Conservation (phyloP, 441 rosid genomes). For the Breynia disticha region DNA sequence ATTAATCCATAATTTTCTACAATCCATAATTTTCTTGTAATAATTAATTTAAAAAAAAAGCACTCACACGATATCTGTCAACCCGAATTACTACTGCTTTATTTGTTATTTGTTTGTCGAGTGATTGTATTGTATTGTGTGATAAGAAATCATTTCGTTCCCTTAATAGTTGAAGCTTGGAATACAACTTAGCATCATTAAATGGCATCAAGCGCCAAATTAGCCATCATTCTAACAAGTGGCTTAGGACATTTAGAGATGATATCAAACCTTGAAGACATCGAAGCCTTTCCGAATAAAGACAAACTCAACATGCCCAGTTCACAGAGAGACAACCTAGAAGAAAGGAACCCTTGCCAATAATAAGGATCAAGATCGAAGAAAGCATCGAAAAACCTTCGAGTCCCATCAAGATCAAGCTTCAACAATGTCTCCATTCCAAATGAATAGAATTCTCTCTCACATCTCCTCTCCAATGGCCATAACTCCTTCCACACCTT, state of each 20-base stretch:
- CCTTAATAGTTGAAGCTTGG: no score
- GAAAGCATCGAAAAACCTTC: constrained; percentile 56
- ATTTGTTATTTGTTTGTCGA: no score
- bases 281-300: constrained; percentile 42
- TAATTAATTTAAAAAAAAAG: no score
- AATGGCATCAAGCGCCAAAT: constrained; percentile 44
- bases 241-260: constrained; percentile 53
- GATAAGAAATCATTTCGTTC: no score
- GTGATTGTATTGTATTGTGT: no score
- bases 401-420: constrained; percentile 43
- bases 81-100: no score
- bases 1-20: no score
- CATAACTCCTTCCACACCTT: constrained; percentile 51
- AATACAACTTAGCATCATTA: constrained; percentile 2
- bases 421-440: constrained; percentile 68
- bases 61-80: no score
- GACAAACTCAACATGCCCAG: constrained; percentile 32
- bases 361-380: constrained; percentile 48
- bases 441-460: constrained; percentile 41
- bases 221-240: constrained; percentile 41
- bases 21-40: no score
- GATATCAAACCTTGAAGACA: constrained; percentile 39
- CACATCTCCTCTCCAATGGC: constrained; percentile 36
- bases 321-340: constrained; percentile 40
- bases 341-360: constrained; percentile 61